Evolutionary conservation across 2,329 filamentous ascomycete species (phyloP), one percentile per base, ranked within the genome.

Genomic region (Penicillium sclerotiorum): DNA sequence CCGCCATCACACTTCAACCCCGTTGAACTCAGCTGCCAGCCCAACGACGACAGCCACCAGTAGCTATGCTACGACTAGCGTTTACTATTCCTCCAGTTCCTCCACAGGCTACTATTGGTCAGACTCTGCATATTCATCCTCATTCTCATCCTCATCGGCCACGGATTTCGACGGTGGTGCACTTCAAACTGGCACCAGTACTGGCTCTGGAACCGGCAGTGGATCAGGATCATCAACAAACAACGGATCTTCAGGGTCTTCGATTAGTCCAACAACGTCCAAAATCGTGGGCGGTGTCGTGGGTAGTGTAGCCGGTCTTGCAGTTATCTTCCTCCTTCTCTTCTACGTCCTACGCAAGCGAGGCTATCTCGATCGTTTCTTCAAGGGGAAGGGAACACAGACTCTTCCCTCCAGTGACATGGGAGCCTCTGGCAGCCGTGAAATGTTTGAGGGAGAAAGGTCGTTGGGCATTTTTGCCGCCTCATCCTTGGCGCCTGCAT

Each of bases 221-320:
- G 52, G 37, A 33, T 51, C 53, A 4, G 41, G 47, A 5, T 44
- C 53, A 17, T 51, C 52, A 12, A 41, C 54, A 11, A 59, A 37
- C 22, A 43, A 46, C n/a, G 21, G 53, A 5, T 52, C 53, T 5
- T 49, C 41, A 15, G 41, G 43, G 11, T 30, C 33, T 28, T n/a
- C 32, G 17, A 46, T 37, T 9, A 61, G 53, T 36, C 62, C 63
- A 25, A 67, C 73, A 37, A 81, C 79, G 20, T 77, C 77, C 13
- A 76, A 77, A 50, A 78, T 86, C 3, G 81, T 84, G 17, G 83
- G 83, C 7, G 82, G 82, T 39, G 80, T 86, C n/a, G 75, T 86
- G 21, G 83, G 83, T 13, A 82, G 82, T 38, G 74, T 84, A 42
- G 81, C 82, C 27, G 83, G 82, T 27, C 78, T 81, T 11, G 68